Conservation (phyloP, 1,139 yeast genomes). For the Blastobotrys petasosporus region DNA sequence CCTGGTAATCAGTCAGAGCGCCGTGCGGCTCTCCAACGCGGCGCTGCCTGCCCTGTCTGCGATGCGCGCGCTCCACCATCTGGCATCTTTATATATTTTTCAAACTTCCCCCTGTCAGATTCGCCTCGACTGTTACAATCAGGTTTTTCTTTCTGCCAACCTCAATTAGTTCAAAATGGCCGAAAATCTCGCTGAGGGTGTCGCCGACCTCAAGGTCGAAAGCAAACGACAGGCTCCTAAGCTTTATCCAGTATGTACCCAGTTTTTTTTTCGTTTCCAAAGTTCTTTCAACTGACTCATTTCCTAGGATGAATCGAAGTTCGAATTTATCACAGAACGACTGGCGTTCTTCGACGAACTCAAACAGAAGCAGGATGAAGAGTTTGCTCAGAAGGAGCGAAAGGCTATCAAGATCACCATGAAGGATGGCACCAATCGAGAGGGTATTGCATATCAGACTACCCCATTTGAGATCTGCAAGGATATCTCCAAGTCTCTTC, state of each 20-base stretch:
- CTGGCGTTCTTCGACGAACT: constrained; percentile 72
- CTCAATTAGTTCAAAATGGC: constrained; percentile 27
- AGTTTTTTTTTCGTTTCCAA: constrained; percentile 37
- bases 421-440: constrained; percentile 65
- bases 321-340: constrained; percentile 75
- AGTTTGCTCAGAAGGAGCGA: constrained; percentile 54
- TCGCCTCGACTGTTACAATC: not conserved
- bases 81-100: too few species aligned
- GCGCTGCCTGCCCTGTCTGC: too few species aligned
- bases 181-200: constrained; percentile 41
- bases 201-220: constrained; percentile 44
- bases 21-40: too few species aligned
- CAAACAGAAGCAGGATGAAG: constrained; percentile 71
- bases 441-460: constrained; percentile 84
- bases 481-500: constrained; percentile 78
- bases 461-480: constrained; percentile 82
- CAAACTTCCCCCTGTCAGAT: too few species aligned
- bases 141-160: not conserved
- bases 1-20: too few species aligned
- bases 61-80: too few species aligned
- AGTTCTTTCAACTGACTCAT: constrained; percentile 31
- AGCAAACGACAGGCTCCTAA: constrained; percentile 29
- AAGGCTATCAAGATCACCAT: constrained; percentile 70
- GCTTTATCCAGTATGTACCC: constrained; percentile 27
- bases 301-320: constrained; percentile 54